phyloP scores from a whole-genome alignment of 1,284 basidiomycete genomes.

The Tylopilus sp. region DNA sequence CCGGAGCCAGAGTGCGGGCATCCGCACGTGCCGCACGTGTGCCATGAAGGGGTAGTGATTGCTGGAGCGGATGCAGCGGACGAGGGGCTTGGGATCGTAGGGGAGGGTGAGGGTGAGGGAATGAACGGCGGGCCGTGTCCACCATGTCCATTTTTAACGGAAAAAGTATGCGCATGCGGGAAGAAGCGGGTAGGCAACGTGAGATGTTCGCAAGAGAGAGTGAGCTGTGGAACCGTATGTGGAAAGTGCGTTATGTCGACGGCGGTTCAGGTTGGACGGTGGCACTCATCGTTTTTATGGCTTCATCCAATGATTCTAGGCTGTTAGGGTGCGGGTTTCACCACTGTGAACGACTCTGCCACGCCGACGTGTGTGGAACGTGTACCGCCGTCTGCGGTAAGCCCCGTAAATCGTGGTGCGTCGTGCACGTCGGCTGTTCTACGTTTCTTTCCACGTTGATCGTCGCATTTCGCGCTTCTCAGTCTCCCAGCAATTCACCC shows the following conservation, averaged over 20 bases:
- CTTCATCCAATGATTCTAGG: too few species aligned
- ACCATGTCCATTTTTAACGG: constrained; percentile 77
- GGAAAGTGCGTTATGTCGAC: constrained; percentile 48
- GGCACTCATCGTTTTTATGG: neutral
- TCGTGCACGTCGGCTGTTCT: too few species aligned
- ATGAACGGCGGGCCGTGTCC: constrained; percentile 57
- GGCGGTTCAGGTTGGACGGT: neutral
- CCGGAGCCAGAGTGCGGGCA: constrained; percentile 78
- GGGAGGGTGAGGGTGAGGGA: neutral
- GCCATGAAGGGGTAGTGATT: constrained; percentile 55
- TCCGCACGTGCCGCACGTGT: constrained; percentile 68
- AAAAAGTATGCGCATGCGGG: constrained; percentile 81
- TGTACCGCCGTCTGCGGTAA: constrained; percentile 81
- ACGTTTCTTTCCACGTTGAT: too few species aligned
- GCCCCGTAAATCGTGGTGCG: constrained; percentile 73
- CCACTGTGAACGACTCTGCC: constrained; percentile 76
- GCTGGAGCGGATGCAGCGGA: constrained; percentile 26
- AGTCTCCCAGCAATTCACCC: constrained; percentile 64
- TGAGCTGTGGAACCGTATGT: constrained; percentile 79
- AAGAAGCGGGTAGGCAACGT: constrained; percentile 73
- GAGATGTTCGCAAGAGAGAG: constrained; percentile 75
- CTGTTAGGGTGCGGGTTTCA: constrained; percentile 82
- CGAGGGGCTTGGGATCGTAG: constrained; percentile 14
- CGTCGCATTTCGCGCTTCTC: neutral
- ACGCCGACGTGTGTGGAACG: constrained; percentile 71